Conservation (phyloP, 805 yeast genomes). For the Vanderwaltozyma verrucispora region DNA sequence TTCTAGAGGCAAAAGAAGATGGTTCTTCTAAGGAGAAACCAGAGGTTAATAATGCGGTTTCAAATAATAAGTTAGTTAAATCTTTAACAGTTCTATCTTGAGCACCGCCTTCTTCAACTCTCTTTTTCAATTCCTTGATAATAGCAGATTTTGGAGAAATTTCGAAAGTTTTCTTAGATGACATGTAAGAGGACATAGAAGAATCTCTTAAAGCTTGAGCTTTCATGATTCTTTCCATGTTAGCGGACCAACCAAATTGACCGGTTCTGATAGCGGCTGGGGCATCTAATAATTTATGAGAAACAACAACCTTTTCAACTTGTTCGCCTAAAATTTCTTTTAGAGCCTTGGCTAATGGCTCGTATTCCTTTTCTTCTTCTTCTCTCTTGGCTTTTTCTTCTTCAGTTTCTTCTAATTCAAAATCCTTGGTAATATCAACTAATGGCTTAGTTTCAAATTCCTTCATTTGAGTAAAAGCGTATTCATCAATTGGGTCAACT, state of each 20-base stretch:
- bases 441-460: conserved; percentile 99
- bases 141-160: conserved; percentile 95
- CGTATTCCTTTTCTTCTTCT: conserved; percentile 83
- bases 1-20: conserved; percentile 92
- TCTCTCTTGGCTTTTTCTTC: conserved; percentile 96
- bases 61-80: conserved; percentile 90
- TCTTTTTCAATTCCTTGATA: conserved; percentile 89
- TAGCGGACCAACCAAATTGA: conserved; percentile 99
- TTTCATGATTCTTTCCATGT: conserved; percentile 99
- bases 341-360: conserved; percentile 88
- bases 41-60: conserved; percentile 95
- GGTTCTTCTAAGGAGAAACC: conserved; percentile 99
- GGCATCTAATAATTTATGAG: conserved; percentile 93
- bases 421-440: conserved; percentile 98
- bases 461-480: conserved; percentile 98
- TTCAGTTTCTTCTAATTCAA: conserved; percentile 95
- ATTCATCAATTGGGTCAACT: conserved; percentile 99
- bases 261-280: conserved; percentile 99
- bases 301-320: conserved; percentile 98
- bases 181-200: conserved; percentile 98
- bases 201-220: conserved; percentile 99
- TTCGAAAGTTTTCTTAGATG: conserved; percentile 98
- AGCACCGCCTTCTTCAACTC: conserved; percentile 95
- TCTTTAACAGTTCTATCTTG: conserved; percentile 98
- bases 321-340: conserved; percentile 97